Conservation (phyloP, 257 asterid species). For the Lavandula angustifolia region DNA sequence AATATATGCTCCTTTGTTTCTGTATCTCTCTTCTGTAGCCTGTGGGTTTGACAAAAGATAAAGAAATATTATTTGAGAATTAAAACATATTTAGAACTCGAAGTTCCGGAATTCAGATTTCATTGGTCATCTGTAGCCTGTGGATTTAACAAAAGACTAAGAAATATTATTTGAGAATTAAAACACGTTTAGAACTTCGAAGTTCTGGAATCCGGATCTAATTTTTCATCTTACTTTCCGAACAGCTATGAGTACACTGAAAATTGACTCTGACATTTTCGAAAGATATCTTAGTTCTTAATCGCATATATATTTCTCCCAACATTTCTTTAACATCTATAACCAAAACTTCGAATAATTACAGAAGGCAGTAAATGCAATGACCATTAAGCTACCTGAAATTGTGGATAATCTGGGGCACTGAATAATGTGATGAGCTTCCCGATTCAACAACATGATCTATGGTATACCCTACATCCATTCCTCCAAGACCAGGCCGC, state of each 20-base stretch:
- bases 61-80: conserved; percentile 5
- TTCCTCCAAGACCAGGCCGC: conserved; percentile 71
- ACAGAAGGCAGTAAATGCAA: conserved; percentile 18
- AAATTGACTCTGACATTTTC: background rate
- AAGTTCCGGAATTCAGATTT: background rate
- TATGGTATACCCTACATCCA: conserved; percentile 83
- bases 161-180: background rate
- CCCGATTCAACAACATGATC: conserved; percentile 86
- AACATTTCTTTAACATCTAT: background rate
- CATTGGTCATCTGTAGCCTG: background rate
- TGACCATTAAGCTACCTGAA: conserved; percentile 62
- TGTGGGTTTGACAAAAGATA: conserved; percentile 38
- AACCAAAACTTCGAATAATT: background rate
- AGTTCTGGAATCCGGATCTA: background rate
- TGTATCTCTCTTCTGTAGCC: conserved; percentile 87
- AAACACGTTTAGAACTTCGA: background rate
- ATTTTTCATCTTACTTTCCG: background rate
- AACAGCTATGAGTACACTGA: background rate
- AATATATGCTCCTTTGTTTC: conserved; percentile 89
- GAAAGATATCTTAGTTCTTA: background rate
- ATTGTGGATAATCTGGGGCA: conserved; percentile 98
- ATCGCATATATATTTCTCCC: too few relatives aligned
- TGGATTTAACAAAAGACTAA: conserved; percentile 6
- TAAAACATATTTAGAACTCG: background rate
- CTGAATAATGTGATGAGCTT: conserved; percentile 89